Evolutionary conservation across 2,329 filamentous ascomycete genomes (phyloP), one percentile per base, ranked within the genome.

Genomic region (Hypoxylon sp.): DNA sequence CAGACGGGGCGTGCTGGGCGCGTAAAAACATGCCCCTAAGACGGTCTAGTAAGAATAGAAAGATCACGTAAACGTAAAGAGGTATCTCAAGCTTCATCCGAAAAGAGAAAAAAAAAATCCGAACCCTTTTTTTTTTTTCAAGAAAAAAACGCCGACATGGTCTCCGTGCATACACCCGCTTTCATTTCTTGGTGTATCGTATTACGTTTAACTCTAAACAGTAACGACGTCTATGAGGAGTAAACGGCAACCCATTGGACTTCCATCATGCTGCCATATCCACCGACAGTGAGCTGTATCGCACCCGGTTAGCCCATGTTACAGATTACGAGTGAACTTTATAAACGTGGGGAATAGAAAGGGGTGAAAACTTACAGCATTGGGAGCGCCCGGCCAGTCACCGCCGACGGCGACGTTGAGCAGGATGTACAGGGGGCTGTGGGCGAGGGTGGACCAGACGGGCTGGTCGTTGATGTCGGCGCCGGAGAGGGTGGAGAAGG

Each of bases 391-490:
- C n/a, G 70, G 69, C 82, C 79, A 81, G 64, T 77, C 72, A 21
- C 83, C 83, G 8, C 83, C 83, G 24, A 85, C 78, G 41, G 83
- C 82, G 4, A 85, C 73, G 58, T 86, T 85, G 48, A 86, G 69
- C 50, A 85, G 78, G 46, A 85, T 68, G 62, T 77, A 83, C 67
- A 83, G 65, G 2, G 82, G 78, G 49, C 73, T 78, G 61, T 83
- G 78, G 17, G 80, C 80, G 15, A 85, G 69, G 3, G 76, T 73
- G 3, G 69, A 75, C 83, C 83, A 86, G n/a, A 79, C 72, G 1
- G 67, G 70, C 53, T 75, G 68, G 55, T 82, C 76, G 33, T 73
- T 75, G 55, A 85, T 75, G 20, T 76, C 69, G 0, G 70, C 66
- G 0, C 82, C 83, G 2, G 72, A 75, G 18, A 85, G 67, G 17